Evolutionary conservation across 352 stramenopile species (phyloP).

Genomic region (Globisporangium emineosum): DNA sequence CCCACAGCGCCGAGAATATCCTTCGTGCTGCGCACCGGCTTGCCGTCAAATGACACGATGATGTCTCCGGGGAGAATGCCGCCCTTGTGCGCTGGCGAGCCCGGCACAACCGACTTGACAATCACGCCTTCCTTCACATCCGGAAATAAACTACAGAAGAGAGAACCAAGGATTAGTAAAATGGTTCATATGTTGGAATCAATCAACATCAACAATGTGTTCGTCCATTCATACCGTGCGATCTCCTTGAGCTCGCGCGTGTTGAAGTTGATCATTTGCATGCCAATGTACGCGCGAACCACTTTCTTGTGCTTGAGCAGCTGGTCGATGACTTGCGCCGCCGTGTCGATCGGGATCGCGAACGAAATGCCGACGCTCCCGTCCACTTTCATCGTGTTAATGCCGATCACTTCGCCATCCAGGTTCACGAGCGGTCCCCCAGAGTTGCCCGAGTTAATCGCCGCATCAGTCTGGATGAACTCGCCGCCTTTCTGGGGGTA

Average conservation of each 20-base stretch:
- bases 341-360: slow-evolving; percentile 92
- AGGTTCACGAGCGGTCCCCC: slow-evolving; percentile 92
- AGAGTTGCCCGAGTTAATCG: slow-evolving; percentile 92
- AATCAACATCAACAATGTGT: background rate
- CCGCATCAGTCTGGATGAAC: slow-evolving; percentile 94
- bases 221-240: slow-evolving; percentile 33
- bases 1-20: slow-evolving; percentile 69
- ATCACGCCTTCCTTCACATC: slow-evolving; percentile 80
- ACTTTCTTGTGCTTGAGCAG: slow-evolving; percentile 87
- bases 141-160: slow-evolving; percentile 43
- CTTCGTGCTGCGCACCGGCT: slow-evolving; percentile 67
- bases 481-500: slow-evolving; percentile 76
- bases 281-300: slow-evolving; percentile 87
- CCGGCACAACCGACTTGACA: slow-evolving; percentile 73
- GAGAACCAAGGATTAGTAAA: background rate
- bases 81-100: slow-evolving; percentile 77
- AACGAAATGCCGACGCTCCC: slow-evolving; percentile 90
- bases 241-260: slow-evolving; percentile 61
- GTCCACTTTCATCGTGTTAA: slow-evolving; percentile 94
- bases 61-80: slow-evolving; percentile 71
- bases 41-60: slow-evolving; percentile 76
- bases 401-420: slow-evolving; percentile 92
- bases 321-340: slow-evolving; percentile 86
- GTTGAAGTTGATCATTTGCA: slow-evolving; percentile 91
- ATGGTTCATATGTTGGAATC: background rate